Conservation (phyloP, 2,329 filamentous ascomycete genomes). For the Alternaria sp. region DNA sequence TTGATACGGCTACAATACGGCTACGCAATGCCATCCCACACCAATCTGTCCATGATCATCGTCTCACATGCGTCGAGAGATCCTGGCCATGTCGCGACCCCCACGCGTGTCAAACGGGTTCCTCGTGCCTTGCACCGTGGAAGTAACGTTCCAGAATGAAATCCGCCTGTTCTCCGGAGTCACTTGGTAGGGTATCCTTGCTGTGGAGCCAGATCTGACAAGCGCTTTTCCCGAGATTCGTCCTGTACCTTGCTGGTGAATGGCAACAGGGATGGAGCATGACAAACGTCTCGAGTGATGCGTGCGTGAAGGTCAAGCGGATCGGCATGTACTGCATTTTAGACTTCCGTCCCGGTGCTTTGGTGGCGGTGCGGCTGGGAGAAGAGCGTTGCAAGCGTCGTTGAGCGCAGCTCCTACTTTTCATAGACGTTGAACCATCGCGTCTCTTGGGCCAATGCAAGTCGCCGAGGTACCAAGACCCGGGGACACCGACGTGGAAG, state of each 20-base stretch:
- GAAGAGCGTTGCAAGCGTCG: not conserved
- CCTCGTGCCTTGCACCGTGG: not conserved
- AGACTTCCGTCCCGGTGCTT: slow-evolving; percentile 2
- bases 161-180: not conserved
- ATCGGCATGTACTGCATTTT: not conserved
- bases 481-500: not conserved
- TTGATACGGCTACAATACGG: not conserved
- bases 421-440: not conserved
- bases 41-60: not conserved
- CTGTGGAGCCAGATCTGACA: not conserved
- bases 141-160: slow-evolving; percentile 1
- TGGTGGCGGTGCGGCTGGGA: slow-evolving; percentile 4
- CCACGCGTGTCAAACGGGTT: not conserved
- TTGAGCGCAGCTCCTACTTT: no score
- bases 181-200: not conserved
- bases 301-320: not conserved
- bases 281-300: not conserved
- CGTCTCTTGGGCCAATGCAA: not conserved
- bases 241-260: not conserved
- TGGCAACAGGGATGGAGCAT: slow-evolving; percentile 1
- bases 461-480: not conserved
- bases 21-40: no score
- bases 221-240: slow-evolving; percentile 3
- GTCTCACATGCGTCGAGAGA: not conserved
- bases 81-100: not conserved